Evolutionary conservation across 345 rosid genomes (phyloP).

Genomic region (Rhodamnia rubescens): DNA sequence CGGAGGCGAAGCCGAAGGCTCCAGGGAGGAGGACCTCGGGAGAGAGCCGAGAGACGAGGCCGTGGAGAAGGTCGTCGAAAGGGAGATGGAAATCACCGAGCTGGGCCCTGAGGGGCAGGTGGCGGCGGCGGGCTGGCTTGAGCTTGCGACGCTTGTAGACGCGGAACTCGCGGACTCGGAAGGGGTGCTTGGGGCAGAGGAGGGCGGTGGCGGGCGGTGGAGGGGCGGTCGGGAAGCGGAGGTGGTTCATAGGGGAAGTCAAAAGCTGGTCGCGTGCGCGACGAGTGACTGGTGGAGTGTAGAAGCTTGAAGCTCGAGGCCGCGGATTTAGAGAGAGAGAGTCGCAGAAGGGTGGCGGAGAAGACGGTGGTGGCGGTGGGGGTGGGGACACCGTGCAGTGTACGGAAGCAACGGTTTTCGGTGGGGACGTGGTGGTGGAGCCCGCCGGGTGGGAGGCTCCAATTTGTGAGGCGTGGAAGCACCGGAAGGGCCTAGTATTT

Average conservation of each 20-base stretch:
- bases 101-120: constrained; percentile 10
- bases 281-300: not conserved
- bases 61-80: constrained; percentile 19
- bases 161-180: constrained; percentile 20
- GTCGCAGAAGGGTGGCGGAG: not conserved
- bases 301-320: not conserved
- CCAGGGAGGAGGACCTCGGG: constrained; percentile 35
- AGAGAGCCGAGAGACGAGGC: constrained; percentile 12
- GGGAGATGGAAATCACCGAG: not conserved
- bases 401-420: not conserved
- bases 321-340: not conserved
- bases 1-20: constrained; percentile 52
- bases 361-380: not conserved
- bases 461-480: not conserved
- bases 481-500: too few relatives aligned
- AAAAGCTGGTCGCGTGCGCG: not conserved
- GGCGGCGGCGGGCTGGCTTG: constrained; percentile 10
- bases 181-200: constrained; percentile 11
- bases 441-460: not conserved
- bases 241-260: constrained; percentile 10
- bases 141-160: constrained; percentile 30
- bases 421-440: not conserved
- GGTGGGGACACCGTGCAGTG: not conserved
- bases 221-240: constrained; percentile 12
- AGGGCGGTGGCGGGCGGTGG: not conserved